phyloP scores from a whole-genome alignment of 768 basidiomycete species.

The Termitomyces sp. region DNA sequence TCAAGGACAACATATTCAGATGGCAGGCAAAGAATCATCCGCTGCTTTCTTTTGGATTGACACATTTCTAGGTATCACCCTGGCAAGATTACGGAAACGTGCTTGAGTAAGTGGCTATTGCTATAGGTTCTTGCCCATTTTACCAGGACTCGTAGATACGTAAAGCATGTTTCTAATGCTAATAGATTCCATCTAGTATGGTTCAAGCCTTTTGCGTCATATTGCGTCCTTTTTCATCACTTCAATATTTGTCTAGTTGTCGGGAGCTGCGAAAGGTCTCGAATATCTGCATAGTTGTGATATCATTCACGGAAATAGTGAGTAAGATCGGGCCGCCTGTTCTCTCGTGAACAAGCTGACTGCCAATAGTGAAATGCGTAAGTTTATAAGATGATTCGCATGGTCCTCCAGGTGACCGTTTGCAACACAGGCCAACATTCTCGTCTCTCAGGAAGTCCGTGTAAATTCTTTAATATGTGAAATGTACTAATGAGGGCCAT shows the following conservation, averaged over 20 bases:
- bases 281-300: slow-evolving; percentile 48
- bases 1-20: slow-evolving; percentile 44
- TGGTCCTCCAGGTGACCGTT: neutral
- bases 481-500: neutral
- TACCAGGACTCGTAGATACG: slow-evolving; percentile 30
- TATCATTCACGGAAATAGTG: slow-evolving; percentile 59
- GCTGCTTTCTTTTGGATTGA: neutral
- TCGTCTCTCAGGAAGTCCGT: slow-evolving; percentile 46
- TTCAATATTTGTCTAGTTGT: slow-evolving; percentile 29
- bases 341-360: neutral
- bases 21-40: slow-evolving; percentile 24
- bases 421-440: slow-evolving; percentile 36
- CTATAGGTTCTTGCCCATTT: neutral
- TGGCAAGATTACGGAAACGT: slow-evolving; percentile 61
- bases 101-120: slow-evolving; percentile 32
- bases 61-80: slow-evolving; percentile 45
- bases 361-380: slow-evolving; percentile 55
- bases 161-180: slow-evolving; percentile 26
- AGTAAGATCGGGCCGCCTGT: slow-evolving; percentile 18
- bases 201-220: neutral
- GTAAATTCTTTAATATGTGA: neutral
- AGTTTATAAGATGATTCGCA: slow-evolving; percentile 16
- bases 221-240: neutral
- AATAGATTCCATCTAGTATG: slow-evolving; percentile 42
- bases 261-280: slow-evolving; percentile 51